A percentile compares a stretch with the other conserved stretches of the same genome.
These are phyloP conservation scores for Oenanthe javanica DNA, from an alignment of 140 eudicot genomes.

Conservation along the genomic window DNA sequence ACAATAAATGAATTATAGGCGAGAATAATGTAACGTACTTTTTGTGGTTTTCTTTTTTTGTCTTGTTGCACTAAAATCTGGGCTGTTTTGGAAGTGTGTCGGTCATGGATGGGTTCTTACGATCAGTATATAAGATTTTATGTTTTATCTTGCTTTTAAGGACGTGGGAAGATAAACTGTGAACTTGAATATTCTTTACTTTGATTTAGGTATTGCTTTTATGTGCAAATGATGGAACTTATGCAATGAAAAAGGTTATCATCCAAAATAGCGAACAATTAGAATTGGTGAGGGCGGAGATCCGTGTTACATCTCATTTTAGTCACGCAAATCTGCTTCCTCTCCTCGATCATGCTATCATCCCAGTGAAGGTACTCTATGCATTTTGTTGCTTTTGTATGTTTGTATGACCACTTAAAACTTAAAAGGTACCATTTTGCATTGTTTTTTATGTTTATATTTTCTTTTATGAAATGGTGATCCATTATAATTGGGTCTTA, in stretches of 20 bases:
- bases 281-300: conserved; percentile 86
- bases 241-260: conserved; percentile 90
- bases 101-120: not conserved
- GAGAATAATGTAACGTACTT: not conserved
- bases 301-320: conserved; percentile 71
- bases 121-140: not conserved
- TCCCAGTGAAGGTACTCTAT: conserved; percentile 59
- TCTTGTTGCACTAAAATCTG: not conserved
- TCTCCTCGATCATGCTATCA: conserved; percentile 84
- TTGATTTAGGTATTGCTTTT: not conserved
- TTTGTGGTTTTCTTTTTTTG: not conserved
- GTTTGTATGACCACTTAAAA: not conserved
- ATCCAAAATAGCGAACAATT: conserved; percentile 74
- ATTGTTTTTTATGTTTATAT: not conserved
- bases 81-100: not conserved
- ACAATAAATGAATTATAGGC: not conserved
- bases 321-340: conserved; percentile 77
- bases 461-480: not conserved
- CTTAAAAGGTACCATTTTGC: not conserved
- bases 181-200: not conserved
- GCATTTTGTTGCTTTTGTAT: not conserved
- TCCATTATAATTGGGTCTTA: not conserved
- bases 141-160: not conserved
- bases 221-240: conserved; percentile 81
- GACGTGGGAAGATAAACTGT: not conserved